A percentile compares a stretch with the other conserved stretches of the same genome.
phyloP scores from a whole-genome alignment of 2,329 filamentous ascomycete genomes.

The Aspergillus carbonarius region DNA sequence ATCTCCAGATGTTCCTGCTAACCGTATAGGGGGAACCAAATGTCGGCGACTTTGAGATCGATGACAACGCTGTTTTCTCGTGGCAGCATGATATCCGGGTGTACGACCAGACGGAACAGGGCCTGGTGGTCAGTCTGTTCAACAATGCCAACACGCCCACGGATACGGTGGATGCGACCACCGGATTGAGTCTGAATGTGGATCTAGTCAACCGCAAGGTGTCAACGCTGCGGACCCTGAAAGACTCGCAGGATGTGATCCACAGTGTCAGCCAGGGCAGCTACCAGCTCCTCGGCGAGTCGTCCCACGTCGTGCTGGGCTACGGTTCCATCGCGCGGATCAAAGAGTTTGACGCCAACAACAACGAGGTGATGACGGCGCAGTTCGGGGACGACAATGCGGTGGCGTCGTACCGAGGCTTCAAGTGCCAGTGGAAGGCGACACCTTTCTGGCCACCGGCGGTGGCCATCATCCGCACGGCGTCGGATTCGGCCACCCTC shows the following conservation, averaged over 20 bases:
- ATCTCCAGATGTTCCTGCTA: not conserved
- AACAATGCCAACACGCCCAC: slow-evolving; percentile 33
- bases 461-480: slow-evolving; percentile 18
- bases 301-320: slow-evolving; percentile 30
- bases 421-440: slow-evolving; percentile 36
- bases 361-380: slow-evolving; percentile 32
- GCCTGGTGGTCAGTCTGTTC: slow-evolving; percentile 33
- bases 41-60: slow-evolving; percentile 28
- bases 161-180: slow-evolving; percentile 20
- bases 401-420: slow-evolving; percentile 37
- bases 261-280: slow-evolving; percentile 32
- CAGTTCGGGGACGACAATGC: slow-evolving; percentile 33
- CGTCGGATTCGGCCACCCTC: slow-evolving; percentile 20
- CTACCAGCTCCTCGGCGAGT: slow-evolving; percentile 25
- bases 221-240: slow-evolving; percentile 21
- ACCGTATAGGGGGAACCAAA: slow-evolving; percentile 20
- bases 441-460: slow-evolving; percentile 31
- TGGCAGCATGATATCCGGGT: slow-evolving; percentile 41
- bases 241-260: slow-evolving; percentile 24
- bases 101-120: slow-evolving; percentile 34
- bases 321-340: slow-evolving; percentile 38
- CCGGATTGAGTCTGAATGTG: slow-evolving; percentile 23
- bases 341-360: slow-evolving; percentile 36
- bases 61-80: slow-evolving; percentile 22
- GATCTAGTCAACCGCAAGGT: slow-evolving; percentile 25